Base-by-base conservation (phyloP, 345 rosid species). In the Linum tenue region DNA sequence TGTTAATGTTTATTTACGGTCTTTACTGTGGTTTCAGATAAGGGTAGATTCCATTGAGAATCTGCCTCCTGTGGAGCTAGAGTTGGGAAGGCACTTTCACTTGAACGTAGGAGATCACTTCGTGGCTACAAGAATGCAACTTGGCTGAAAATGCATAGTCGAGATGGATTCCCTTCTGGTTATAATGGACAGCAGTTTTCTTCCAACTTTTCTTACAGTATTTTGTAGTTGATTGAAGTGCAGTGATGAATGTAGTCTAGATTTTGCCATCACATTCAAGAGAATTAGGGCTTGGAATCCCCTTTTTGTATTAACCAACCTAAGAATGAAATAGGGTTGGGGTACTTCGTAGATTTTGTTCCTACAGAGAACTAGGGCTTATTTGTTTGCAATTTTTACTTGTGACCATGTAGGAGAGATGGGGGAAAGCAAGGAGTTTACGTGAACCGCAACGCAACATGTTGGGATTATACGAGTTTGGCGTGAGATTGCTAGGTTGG, bases 61-160 rank as follows among this genome's bases (percentile, higher is more conserved):
- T 16, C 70, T 73, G 69, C 92, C 95, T 38, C 56, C 70, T 0
- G 83, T 73, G 56, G 79, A 70, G 35, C 70, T 90, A 66, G 74
- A 55, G 14, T 72, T 83, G 11, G 97, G 88, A 60, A 72, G 83
- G 51, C 92, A 88, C 41, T 68, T 88, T 1, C 82, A 81, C 70
- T 76, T 94, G 70, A 78, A 81, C 0, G 81, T 73, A 1, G 86
- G 92, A 0, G 92, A 92, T 42, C 73, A 75, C 62, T 69, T 64
- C 37, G 71, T 65, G 66, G 75, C 73, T 50, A 59, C 71, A 31
- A 70, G 60, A 62, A 39, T 65, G 10, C 72, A 55, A 71, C 35
- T 64, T 7, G 37, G 57, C n/a, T 15, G 62, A 43, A 59, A 61
- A 10, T 35, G 62, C 31, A 11, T 55, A 5, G 39, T 35, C 6